Percentiles rank a stretch among this genome's conserved stretches.
phyloP scores from a whole-genome alignment of 2,329 filamentous ascomycete genomes.

The Aspergillus fructus region DNA sequence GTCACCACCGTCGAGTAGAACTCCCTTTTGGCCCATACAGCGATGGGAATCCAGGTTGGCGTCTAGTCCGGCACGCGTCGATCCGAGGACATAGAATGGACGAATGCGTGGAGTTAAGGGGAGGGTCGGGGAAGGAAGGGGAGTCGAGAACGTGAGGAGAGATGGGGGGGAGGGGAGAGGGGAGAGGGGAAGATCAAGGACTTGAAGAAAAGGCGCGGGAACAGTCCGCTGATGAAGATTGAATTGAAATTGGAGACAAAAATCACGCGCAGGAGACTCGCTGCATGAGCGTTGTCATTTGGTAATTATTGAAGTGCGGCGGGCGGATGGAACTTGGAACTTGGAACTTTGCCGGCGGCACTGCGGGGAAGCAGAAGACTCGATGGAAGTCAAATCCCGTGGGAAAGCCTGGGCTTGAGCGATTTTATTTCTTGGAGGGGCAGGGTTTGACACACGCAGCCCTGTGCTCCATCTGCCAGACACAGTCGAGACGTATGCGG shows the following conservation, averaged over 20 bases:
- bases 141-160: not conserved
- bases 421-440: not conserved
- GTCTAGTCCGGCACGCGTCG: constrained; percentile 15
- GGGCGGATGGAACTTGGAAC: constrained; percentile 7
- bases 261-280: not conserved
- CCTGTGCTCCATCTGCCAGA: not conserved
- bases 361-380: constrained; percentile 8
- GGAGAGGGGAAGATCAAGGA: not conserved
- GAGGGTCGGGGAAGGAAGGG: not conserved
- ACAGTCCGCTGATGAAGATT: not conserved
- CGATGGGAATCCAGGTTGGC: constrained; percentile 16
- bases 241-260: constrained; percentile 8
- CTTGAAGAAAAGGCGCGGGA: not conserved
- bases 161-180: not conserved
- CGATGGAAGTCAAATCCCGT: not conserved
- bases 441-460: not conserved
- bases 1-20: constrained; percentile 10
- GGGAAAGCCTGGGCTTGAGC: not conserved
- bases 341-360: constrained; percentile 4
- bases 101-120: not conserved
- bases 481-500: too few species aligned
- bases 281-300: not conserved
- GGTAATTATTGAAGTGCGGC: not conserved
- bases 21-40: constrained; percentile 14
- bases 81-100: constrained; percentile 20